Evolutionary conservation across 257 asterid genomes (phyloP).

Genomic region (Fraxinus cuspidata): DNA sequence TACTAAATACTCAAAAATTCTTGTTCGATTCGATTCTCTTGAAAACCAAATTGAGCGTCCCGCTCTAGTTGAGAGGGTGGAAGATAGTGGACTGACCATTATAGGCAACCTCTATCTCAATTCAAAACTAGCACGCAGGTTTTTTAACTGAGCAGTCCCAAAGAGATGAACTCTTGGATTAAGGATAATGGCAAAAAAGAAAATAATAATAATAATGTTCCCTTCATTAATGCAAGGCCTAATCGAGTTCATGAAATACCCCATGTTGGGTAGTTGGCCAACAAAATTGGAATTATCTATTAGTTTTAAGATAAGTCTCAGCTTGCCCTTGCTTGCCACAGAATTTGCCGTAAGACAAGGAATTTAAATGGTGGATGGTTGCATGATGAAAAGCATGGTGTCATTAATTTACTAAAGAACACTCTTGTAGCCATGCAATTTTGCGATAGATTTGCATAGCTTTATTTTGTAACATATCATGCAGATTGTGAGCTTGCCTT

Average conservation of each 20-base stretch:
- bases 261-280: constrained; percentile 46
- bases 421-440: constrained; percentile 44
- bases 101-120: neutral
- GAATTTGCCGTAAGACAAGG: constrained; percentile 51
- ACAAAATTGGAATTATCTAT: constrained; percentile 27
- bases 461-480: constrained; percentile 47
- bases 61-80: too few species aligned
- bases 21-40: too few species aligned
- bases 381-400: constrained; percentile 61
- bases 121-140: neutral
- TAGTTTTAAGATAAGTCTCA: constrained; percentile 9
- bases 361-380: constrained; percentile 28
- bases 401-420: constrained; percentile 31
- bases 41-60: too few species aligned
- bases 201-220: too few species aligned
- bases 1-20: too few species aligned
- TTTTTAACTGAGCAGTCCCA: too few species aligned
- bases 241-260: neutral
- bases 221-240: neutral
- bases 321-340: constrained; percentile 42
- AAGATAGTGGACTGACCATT: too few species aligned
- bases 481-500: constrained; percentile 52
- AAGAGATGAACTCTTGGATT: neutral
- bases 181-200: too few species aligned
- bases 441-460: constrained; percentile 38